Percentiles rank a stretch among this genome's conserved stretches.
These are phyloP conservation scores for Colletotrichum filicis DNA, from an alignment of 2,329 filamentous ascomycete species.

Conservation along the genomic window DNA sequence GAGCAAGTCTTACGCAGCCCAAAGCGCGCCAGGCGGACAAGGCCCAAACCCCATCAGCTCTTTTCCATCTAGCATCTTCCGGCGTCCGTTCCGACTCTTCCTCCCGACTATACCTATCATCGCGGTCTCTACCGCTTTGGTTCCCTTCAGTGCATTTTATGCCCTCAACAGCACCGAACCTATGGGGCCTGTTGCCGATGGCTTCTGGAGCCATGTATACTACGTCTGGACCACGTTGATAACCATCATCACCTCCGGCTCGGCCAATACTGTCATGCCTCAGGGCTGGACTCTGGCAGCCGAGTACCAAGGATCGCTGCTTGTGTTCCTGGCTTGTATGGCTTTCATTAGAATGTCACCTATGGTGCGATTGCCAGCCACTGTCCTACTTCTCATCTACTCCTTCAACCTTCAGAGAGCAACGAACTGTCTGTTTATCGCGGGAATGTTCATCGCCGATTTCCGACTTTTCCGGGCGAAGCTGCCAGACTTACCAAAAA, in stretches of 20 bases:
- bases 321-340: slow-evolving; percentile 65
- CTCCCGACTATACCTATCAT: slow-evolving; percentile 23
- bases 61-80: slow-evolving; percentile 33
- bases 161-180: not conserved
- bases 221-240: slow-evolving; percentile 62
- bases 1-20: slow-evolving; percentile 33
- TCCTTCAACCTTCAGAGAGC: slow-evolving; percentile 39
- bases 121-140: slow-evolving; percentile 1
- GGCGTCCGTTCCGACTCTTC: slow-evolving; percentile 35
- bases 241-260: slow-evolving; percentile 60
- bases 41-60: slow-evolving; percentile 18
- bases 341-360: slow-evolving; percentile 60
- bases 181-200: slow-evolving; percentile 35
- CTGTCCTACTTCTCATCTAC: slow-evolving; percentile 55
- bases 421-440: slow-evolving; percentile 12
- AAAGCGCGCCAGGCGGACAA: not conserved
- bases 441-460: slow-evolving; percentile 22
- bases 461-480: slow-evolving; percentile 8
- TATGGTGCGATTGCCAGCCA: slow-evolving; percentile 50
- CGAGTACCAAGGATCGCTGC: slow-evolving; percentile 67
- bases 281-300: slow-evolving; percentile 74
- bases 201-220: slow-evolving; percentile 52
- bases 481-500: not conserved
- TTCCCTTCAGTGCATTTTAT: slow-evolving; percentile 5
- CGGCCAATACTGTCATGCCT: slow-evolving; percentile 61